A percentile compares a stretch with the other conserved stretches of the same genome.
These are phyloP conservation scores for Herpetomonas samuelpessoai DNA, from an alignment of 208 protist genomes.

Conservation along the genomic window DNA sequence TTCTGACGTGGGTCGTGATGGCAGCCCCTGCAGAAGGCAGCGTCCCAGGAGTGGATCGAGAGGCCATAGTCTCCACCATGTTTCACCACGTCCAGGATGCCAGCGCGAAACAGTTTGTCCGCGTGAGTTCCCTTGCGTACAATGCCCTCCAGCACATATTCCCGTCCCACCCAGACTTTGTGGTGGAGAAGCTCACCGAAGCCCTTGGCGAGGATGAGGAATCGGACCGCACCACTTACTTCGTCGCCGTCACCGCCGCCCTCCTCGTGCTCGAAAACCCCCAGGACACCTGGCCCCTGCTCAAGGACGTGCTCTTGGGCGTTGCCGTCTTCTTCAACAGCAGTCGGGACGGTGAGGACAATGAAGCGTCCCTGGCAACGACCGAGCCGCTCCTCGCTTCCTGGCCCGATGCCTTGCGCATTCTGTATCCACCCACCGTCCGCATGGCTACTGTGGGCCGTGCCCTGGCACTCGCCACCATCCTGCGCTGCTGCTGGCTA, in stretches of 20 bases:
- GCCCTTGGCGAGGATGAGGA: conserved; percentile 24
- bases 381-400: conserved; percentile 64
- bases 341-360: conserved; percentile 73
- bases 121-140: conserved; percentile 58
- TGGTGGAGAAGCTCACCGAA: conserved; percentile 27
- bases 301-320: conserved; percentile 59
- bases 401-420: conserved; percentile 56
- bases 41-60: conserved; percentile 26
- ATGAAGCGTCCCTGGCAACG: conserved; percentile 65
- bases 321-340: conserved; percentile 68
- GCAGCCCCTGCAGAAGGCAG: no score
- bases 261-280: conserved; percentile 56
- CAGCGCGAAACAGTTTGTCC: conserved; percentile 54
- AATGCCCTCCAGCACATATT: conserved; percentile 40
- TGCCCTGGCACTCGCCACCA: conserved; percentile 55
- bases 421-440: conserved; percentile 71
- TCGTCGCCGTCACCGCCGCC: conserved; percentile 51
- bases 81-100: conserved; percentile 66
- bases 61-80: conserved; percentile 44
- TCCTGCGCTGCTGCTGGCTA: conserved; percentile 58
- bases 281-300: conserved; percentile 27
- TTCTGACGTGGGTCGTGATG: conserved; percentile 57
- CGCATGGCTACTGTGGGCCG: conserved; percentile 67
- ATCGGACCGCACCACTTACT: conserved; percentile 65
- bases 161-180: conserved; percentile 33